phyloP scores from a whole-genome alignment of 2,329 filamentous ascomycete genomes.

The Alternaria gansuensis region DNA sequence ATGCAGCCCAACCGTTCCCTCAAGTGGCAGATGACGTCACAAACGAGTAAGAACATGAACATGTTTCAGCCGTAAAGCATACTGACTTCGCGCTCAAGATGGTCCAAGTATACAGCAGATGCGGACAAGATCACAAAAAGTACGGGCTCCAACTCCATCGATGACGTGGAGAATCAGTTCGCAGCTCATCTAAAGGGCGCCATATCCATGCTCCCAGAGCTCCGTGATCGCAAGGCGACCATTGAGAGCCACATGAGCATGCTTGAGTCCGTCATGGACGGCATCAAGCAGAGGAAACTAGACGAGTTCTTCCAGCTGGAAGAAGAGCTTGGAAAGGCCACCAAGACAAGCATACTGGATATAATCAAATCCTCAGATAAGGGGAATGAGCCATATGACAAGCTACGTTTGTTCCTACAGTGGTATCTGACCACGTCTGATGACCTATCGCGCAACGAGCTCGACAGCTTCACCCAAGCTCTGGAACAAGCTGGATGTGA shows the following conservation, averaged over 20 bases:
- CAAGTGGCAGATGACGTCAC: slow-evolving; percentile 87
- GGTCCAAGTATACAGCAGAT: slow-evolving; percentile 95
- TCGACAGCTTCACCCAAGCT: slow-evolving; percentile 85
- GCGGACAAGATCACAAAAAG: slow-evolving; percentile 94
- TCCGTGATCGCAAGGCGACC: slow-evolving; percentile 82
- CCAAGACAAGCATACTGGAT: slow-evolving; percentile 75
- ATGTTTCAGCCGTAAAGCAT: too few species aligned
- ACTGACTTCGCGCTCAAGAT: too few species aligned
- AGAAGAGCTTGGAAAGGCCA: slow-evolving; percentile 88
- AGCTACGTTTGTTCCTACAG: slow-evolving; percentile 92
- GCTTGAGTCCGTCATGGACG: slow-evolving; percentile 62
- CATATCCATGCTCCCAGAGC: slow-evolving; percentile 89
- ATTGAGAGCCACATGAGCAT: slow-evolving; percentile 95
- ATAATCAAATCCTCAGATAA: slow-evolving; percentile 82
- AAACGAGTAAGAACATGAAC: slow-evolving; percentile 64
- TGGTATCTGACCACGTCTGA: slow-evolving; percentile 91
- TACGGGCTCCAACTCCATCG: slow-evolving; percentile 89
- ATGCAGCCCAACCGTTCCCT: slow-evolving; percentile 68
- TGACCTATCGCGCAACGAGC: slow-evolving; percentile 81
- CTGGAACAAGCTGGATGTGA: slow-evolving; percentile 79
- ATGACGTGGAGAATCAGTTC: slow-evolving; percentile 90
- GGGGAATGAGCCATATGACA: slow-evolving; percentile 85
- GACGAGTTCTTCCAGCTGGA: slow-evolving; percentile 97
- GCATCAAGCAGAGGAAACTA: slow-evolving; percentile 72
- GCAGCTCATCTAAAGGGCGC: slow-evolving; percentile 96